phyloP scores from a whole-genome alignment of 164 flowering plant species.

The Saururus chinensis region DNA sequence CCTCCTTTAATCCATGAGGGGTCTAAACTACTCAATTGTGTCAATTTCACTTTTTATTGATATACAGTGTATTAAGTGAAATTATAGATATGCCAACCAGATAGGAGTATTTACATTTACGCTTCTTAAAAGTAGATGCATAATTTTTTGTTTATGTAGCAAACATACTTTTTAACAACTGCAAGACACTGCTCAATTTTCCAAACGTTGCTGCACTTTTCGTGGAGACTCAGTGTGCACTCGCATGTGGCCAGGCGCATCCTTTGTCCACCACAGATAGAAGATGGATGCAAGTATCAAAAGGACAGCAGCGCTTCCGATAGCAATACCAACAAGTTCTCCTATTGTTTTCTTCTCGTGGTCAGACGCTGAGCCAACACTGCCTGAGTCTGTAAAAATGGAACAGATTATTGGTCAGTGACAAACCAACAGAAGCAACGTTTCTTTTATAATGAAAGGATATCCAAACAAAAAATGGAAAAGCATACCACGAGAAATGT shows the following conservation, averaged over 20 bases:
- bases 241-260: conserved; percentile 12
- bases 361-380: conserved; percentile 11
- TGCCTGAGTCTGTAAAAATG: conserved; percentile 13
- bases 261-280: conserved; percentile 31
- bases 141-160: too few species aligned
- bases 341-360: conserved; percentile 15
- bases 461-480: too few species aligned
- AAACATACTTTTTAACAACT: too few species aligned
- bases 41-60: too few species aligned
- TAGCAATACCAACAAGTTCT: conserved; percentile 22
- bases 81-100: too few species aligned
- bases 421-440: not conserved
- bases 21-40: too few species aligned
- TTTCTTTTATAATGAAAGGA: not conserved
- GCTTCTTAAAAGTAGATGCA: too few species aligned
- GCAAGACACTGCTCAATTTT: too few species aligned
- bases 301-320: conserved; percentile 24
- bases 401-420: not conserved
- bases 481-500: conserved; percentile 26
- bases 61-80: too few species aligned
- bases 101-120: too few species aligned
- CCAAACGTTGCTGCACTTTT: conserved; percentile 6
- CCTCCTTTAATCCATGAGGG: too few species aligned
- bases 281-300: conserved; percentile 20
- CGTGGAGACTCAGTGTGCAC: conserved; percentile 26